Base-by-base conservation (phyloP, 441 rosid genomes). In the Euphorbia schlechtendalii region DNA sequence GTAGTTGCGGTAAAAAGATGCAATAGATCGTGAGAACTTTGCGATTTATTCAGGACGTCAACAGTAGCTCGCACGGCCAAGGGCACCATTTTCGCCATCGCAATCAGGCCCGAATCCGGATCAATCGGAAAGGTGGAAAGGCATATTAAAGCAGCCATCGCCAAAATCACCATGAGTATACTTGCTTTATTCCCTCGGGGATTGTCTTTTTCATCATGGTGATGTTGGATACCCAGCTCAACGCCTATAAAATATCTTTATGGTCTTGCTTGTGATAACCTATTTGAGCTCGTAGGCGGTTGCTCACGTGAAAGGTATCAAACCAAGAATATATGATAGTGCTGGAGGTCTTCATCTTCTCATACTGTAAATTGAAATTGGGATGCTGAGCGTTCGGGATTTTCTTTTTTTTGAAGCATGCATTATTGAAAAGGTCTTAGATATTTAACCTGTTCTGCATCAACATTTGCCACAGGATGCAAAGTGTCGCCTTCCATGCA, bases 401-500 rank as follows among this genome's bases (percentile, higher is more conserved):
- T 36, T 36, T 36, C 41, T 36, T 36, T 36, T 36, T 36, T 36
- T 10, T 36, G 10, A 36, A 36, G 10, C 41, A 36, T 36, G 41
- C 41, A 10, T 36, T 4, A 36, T 4, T 4, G 41, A 36, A 36
- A 4, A 36, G 41, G 41, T 36, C 4, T 36, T 36, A 9, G 51
- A 45, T 6, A 14, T 8, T 36, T 36, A 4, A 4, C 41, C 41
- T 36, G 41, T 36, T 36, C 41, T 36, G 41, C 41, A 45, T 45
- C 49, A 45, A 45, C 4, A 45, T 6, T 45, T 36, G 41, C 41
- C 41, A 36, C 41, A 36, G 17, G 2, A 45, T 45, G 17, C 49
- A 45, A 45, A 45, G 49, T 45, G 49, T 45, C 49, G 49, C 49
- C 49, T 45, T 45, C 49, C 49, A 45, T 45, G n/a, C n/a, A n/a